Evolutionary conservation across 2,329 filamentous ascomycete species (phyloP).

Genomic region (Stachybotrys echinatus): DNA sequence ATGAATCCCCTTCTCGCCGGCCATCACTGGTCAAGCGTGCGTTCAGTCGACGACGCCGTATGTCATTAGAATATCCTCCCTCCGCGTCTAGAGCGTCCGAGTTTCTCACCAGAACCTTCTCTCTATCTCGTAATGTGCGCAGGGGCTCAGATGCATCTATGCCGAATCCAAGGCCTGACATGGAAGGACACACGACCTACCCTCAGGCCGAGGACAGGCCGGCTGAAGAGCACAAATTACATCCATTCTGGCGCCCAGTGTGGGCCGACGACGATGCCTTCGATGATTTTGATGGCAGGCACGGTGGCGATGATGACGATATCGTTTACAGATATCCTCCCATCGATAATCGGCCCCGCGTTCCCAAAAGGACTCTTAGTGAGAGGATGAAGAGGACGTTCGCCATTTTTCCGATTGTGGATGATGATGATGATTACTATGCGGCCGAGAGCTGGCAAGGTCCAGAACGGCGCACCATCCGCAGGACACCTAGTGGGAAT

Average conservation of each 20-base stretch:
- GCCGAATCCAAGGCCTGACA: constrained; percentile 13
- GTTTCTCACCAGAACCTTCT: constrained; percentile 46
- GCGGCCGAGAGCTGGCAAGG: constrained; percentile 25
- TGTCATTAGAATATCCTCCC: constrained; percentile 36
- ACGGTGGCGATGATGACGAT: constrained; percentile 29
- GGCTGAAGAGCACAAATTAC: constrained; percentile 48
- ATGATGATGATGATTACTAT: constrained; percentile 26
- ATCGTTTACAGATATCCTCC: constrained; percentile 41
- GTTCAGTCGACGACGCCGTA: constrained; percentile 41
- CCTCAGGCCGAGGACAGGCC: constrained; percentile 39
- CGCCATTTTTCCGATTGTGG: constrained; percentile 50
- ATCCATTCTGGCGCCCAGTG: constrained; percentile 58
- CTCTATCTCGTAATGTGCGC: constrained; percentile 39
- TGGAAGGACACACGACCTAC: constrained; percentile 26
- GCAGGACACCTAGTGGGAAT: constrained; percentile 54
- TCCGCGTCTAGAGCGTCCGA: constrained; percentile 32
- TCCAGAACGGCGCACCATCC: constrained; percentile 52
- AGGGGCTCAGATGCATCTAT: constrained; percentile 12
- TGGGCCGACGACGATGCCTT: constrained; percentile 28
- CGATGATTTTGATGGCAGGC: constrained; percentile 22
- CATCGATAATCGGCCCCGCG: constrained; percentile 41
- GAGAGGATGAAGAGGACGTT: constrained; percentile 53
- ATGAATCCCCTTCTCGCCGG: constrained; percentile 38
- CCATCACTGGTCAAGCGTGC: constrained; percentile 50
- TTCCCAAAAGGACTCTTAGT: constrained; percentile 44